Conservation (phyloP, 2,329 filamentous ascomycete species). For the Elsinoe perseae region DNA sequence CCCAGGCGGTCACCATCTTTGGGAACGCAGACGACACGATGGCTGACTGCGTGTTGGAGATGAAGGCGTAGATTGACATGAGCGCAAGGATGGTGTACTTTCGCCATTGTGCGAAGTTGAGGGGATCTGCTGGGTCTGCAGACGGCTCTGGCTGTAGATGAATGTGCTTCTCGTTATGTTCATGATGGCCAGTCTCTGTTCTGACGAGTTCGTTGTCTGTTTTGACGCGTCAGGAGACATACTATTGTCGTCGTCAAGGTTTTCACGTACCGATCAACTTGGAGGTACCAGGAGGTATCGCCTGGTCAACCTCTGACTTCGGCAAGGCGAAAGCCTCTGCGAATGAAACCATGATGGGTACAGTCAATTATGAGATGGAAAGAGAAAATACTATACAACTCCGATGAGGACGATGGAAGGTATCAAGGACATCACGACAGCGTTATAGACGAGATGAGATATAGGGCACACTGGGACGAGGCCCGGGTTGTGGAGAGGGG, state of each 20-base stretch:
- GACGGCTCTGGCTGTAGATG: slow-evolving; percentile 34
- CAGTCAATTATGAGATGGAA: slow-evolving; percentile 9
- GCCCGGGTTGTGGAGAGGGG: not conserved
- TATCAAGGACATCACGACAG: slow-evolving; percentile 1
- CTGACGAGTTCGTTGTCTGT: slow-evolving; percentile 25
- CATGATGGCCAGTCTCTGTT: slow-evolving; percentile 25
- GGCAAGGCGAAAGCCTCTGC: slow-evolving; percentile 32
- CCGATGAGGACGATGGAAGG: not conserved
- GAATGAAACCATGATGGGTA: slow-evolving; percentile 29
- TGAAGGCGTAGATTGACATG: slow-evolving; percentile 34
- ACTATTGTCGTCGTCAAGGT: not conserved
- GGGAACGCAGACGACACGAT: slow-evolving; percentile 33
- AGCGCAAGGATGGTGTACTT: slow-evolving; percentile 31
- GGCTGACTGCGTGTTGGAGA: slow-evolving; percentile 32
- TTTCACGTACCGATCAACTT: slow-evolving; percentile 31
- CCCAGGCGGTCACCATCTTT: slow-evolving; percentile 28
- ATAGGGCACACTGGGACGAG: not conserved
- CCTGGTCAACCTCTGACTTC: slow-evolving; percentile 33
- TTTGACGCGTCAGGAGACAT: slow-evolving; percentile 8
- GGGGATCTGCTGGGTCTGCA: slow-evolving; percentile 33
- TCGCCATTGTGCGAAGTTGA: slow-evolving; percentile 34
- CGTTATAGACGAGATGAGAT: slow-evolving; percentile 11
- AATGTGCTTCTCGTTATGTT: slow-evolving; percentile 31
- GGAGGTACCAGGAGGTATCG: slow-evolving; percentile 35
- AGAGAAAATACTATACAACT: not conserved